phyloP scores from a whole-genome alignment of 2,329 filamentous ascomycete species.

The Chalaropsis thielavioides region DNA sequence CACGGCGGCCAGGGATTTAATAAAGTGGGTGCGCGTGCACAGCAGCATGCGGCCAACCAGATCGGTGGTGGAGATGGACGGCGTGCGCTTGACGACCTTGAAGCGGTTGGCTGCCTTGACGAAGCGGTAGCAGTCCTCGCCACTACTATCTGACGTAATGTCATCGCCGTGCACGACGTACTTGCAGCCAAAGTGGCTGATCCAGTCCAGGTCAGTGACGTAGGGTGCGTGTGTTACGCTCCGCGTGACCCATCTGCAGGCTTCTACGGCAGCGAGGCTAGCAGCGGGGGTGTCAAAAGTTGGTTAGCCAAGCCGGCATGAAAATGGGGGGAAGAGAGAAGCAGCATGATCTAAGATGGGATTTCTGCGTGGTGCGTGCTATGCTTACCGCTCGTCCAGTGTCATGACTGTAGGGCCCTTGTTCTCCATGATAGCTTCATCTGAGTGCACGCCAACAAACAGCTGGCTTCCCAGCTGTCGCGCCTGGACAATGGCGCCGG shows the following conservation, averaged over 20 bases:
- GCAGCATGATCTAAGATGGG: no score
- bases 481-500: constrained; percentile 91
- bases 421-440: constrained; percentile 89
- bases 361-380: no score
- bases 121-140: constrained; percentile 94
- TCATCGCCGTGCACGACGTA: constrained; percentile 96
- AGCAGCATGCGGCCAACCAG: constrained; percentile 96
- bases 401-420: constrained; percentile 98
- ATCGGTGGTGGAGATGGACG: constrained; percentile 92
- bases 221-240: constrained; percentile 81
- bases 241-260: constrained; percentile 84
- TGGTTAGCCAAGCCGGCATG: constrained; percentile 10
- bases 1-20: constrained; percentile 57
- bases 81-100: constrained; percentile 91
- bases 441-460: constrained; percentile 84
- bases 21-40: constrained; percentile 89
- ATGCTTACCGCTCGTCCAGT: constrained; percentile 59
- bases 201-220: constrained; percentile 86
- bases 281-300: neutral
- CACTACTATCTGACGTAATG: constrained; percentile 85
- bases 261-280: constrained; percentile 77
- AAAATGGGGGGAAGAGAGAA: no score
- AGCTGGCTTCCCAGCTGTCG: constrained; percentile 80
- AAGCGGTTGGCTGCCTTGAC: constrained; percentile 90
- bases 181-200: constrained; percentile 85